These are phyloP conservation scores for Coelastrella sp. DNA, from an alignment of 139 green algal genomes.

Conservation along the genomic window DNA sequence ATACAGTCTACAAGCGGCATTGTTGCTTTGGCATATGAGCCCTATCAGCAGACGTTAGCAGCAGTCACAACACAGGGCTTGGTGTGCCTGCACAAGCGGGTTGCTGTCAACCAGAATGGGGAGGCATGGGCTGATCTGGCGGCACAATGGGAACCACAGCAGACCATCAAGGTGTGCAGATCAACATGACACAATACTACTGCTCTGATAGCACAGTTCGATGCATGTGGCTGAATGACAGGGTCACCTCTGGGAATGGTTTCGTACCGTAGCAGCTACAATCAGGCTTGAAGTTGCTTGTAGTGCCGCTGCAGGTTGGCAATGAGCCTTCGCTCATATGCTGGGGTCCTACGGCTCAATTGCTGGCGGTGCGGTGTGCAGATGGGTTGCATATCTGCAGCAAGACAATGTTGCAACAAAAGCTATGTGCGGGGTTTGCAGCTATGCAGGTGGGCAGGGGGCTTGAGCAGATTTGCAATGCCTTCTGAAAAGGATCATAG, in stretches of 20 bases:
- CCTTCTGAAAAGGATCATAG: too few relatives aligned
- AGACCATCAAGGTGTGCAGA: constrained; percentile 26
- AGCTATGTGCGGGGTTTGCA: constrained; percentile 55
- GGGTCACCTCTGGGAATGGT: too few relatives aligned
- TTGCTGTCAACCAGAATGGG: too few relatives aligned
- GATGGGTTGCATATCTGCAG: constrained; percentile 57
- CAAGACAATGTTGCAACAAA: constrained; percentile 59
- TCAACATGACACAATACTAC: background rate
- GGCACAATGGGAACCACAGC: constrained; percentile 19
- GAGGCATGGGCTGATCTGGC: background rate
- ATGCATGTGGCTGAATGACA: too few relatives aligned
- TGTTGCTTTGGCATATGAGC: constrained; percentile 53
- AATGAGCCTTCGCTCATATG: constrained; percentile 42
- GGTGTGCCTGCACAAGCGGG: too few relatives aligned
- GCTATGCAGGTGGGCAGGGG: constrained; percentile 58
- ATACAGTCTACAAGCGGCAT: constrained; percentile 48
- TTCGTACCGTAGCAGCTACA: too few relatives aligned
- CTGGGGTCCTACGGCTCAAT: constrained; percentile 59
- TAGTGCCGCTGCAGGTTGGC: constrained; percentile 46
- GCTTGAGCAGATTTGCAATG: too few relatives aligned
- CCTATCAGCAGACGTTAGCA: constrained; percentile 53
- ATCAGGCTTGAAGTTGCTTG: background rate
- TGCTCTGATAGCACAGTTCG: background rate
- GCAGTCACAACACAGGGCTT: constrained; percentile 54
- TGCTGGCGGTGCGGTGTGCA: constrained; percentile 55